Evolutionary conservation across 202 grass and related monocot species (phyloP), one percentile per base, ranked within the genome.

Genomic region (Bolboschoenoplectus hybrid): DNA sequence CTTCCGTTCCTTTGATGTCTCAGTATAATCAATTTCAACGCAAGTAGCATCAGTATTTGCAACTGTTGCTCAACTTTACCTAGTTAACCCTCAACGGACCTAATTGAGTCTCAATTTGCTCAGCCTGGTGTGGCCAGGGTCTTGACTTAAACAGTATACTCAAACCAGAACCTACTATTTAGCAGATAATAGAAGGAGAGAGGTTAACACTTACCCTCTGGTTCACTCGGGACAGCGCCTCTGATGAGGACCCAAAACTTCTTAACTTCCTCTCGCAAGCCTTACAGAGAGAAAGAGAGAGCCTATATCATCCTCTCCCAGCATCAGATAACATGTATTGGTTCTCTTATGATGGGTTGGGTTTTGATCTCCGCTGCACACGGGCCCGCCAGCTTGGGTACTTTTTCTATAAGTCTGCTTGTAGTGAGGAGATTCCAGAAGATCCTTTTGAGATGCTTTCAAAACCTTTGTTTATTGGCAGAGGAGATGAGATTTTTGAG

Each of bases 211-310:
- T 98, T 69, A 93, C 93, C 74, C 85, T 98, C 85, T 98, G 93
- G 93, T 95, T 98, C 81, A 95, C 91, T 39, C 94, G 93, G 71
- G 86, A 95, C 50, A 89, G 85, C 67, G 81, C 85, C 74, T 91
- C 85, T 88, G 89, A 95, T 45, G 93, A 98, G 87, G 95, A 98
- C 85, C 86, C 91, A n/a, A 98, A 98, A 84, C 88, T 98, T 64
- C 90, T 95, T 83, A 87, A 40, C 66, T 86, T 95, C 88, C 93
- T 98, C 34, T 92, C 95, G 72, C 88, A 85, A 78, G 83, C 66
- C 34, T 82, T 88, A 92, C 80, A 92, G 71, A 66, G 61, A 73
- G 63, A 81, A 88, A 74, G 83, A 85, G 53, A 68, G 70, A 88
- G 86, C 3, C 89, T 66, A 50, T 93, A 49, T 70, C 63, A 93